These are phyloP conservation scores for Papiliotrema fonsecae DNA, from an alignment of 1,284 basidiomycete genomes.

Conservation along the genomic window DNA sequence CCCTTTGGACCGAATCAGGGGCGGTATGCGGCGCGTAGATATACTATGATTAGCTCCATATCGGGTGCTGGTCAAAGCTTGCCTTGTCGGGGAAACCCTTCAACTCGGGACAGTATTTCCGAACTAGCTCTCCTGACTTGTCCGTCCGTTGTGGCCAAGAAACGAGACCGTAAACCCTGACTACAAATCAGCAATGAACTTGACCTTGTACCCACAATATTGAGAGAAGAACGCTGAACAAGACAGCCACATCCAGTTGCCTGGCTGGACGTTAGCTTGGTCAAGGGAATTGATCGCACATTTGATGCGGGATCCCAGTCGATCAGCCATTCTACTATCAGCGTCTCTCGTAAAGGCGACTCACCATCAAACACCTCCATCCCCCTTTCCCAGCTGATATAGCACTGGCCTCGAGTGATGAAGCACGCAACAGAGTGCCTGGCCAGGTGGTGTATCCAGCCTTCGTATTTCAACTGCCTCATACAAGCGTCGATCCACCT, in stretches of 20 bases:
- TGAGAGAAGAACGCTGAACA: slow-evolving; percentile 51
- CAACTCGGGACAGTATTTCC: slow-evolving; percentile 52
- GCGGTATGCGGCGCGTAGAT: slow-evolving; percentile 49
- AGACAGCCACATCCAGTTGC: slow-evolving; percentile 55
- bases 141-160: slow-evolving; percentile 52
- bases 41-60: slow-evolving; percentile 21
- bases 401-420: slow-evolving; percentile 55
- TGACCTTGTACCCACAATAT: slow-evolving; percentile 24
- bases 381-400: slow-evolving; percentile 57
- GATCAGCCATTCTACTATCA: slow-evolving; percentile 40
- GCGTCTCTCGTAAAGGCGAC: slow-evolving; percentile 2
- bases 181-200: slow-evolving; percentile 10
- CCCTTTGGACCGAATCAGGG: slow-evolving; percentile 40
- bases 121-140: slow-evolving; percentile 48
- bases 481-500: slow-evolving; percentile 51
- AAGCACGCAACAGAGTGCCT: slow-evolving; percentile 56
- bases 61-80: slow-evolving; percentile 1
- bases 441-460: slow-evolving; percentile 54
- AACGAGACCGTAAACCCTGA: slow-evolving; percentile 48
- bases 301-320: slow-evolving; percentile 51
- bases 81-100: slow-evolving; percentile 49
- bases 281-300: slow-evolving; percentile 19
- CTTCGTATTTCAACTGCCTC: slow-evolving; percentile 51
- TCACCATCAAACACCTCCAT: slow-evolving; percentile 54
- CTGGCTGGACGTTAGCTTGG: slow-evolving; percentile 17